phyloP scores from a whole-genome alignment of 169 alveolate species.

The Cryptosporidium ryanae region DNA sequence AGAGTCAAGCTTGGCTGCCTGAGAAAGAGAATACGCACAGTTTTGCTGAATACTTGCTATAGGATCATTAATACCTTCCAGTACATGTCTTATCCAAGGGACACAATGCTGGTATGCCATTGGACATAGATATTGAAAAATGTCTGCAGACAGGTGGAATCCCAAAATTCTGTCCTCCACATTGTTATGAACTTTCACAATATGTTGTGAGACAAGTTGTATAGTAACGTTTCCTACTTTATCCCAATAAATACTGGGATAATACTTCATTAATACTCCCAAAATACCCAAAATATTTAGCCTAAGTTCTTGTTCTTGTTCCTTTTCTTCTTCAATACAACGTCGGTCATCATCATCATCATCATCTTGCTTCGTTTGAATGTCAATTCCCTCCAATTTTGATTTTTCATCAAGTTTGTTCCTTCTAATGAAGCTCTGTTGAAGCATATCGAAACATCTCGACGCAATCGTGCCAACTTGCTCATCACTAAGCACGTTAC shows the following conservation, averaged over 20 bases:
- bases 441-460: conserved; percentile 70
- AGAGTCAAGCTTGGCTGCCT: conserved; percentile 63
- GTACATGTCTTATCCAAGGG: conserved; percentile 60
- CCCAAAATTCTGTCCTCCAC: conserved; percentile 66
- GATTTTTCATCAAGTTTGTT: conserved; percentile 64
- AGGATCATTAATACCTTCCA: conserved; percentile 72
- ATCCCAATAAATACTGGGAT: conserved; percentile 59
- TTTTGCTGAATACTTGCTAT: conserved; percentile 74
- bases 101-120: conserved; percentile 64
- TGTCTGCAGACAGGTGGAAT: conserved; percentile 67
- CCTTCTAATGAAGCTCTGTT: conserved; percentile 66
- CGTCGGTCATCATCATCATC: conserved; percentile 73
- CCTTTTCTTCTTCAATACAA: conserved; percentile 70
- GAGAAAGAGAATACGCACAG: conserved; percentile 71
- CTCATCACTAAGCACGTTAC: conserved; percentile 28
- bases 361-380: conserved; percentile 28
- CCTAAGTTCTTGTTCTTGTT: conserved; percentile 74
- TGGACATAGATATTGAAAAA: conserved; percentile 71
- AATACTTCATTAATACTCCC: conserved; percentile 66
- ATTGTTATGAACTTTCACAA: conserved; percentile 45
- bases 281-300: conserved; percentile 47
- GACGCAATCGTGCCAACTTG: conserved; percentile 67
- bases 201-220: conserved; percentile 61
- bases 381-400: background rate
- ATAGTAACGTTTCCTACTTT: conserved; percentile 58